A percentile compares a stretch with the other conserved stretches of the same genome.
Evolutionary conservation across 441 rosid species (phyloP).

Genomic region (Erodium texanum): DNA sequence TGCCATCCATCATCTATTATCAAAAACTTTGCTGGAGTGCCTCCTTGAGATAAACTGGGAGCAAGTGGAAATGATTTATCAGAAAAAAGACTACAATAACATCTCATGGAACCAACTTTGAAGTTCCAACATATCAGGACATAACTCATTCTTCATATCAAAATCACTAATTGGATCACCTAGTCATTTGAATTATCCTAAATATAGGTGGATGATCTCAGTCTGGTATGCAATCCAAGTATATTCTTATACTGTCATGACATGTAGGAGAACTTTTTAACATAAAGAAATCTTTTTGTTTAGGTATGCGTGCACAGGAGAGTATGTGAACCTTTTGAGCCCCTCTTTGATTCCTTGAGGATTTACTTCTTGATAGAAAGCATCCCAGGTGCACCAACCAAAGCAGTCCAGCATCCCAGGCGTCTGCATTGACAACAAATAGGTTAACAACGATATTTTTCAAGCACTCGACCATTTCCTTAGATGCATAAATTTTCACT

Average conservation of each 20-base stretch:
- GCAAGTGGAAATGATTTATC: constrained; percentile 8
- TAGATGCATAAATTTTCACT: constrained; percentile 5
- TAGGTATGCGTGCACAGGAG: background rate
- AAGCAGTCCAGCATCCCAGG: constrained; percentile 39
- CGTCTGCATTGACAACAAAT: constrained; percentile 25
- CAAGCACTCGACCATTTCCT: background rate
- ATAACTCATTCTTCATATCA: too few relatives aligned
- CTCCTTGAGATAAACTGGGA: constrained; percentile 44
- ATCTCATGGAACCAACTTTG: background rate
- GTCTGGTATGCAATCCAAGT: too few relatives aligned
- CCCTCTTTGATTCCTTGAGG: constrained; percentile 39
- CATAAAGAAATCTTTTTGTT: too few relatives aligned
- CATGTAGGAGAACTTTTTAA: too few relatives aligned
- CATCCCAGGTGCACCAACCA: constrained; percentile 50
- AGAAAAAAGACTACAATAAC: background rate
- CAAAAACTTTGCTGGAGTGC: constrained; percentile 43
- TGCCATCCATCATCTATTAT: constrained; percentile 48
- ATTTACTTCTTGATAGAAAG: constrained; percentile 34
- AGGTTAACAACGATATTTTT: background rate
- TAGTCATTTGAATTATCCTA: too few relatives aligned
- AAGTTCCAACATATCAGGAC: too few relatives aligned
- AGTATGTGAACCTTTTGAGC: constrained; percentile 23
- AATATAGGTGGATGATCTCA: too few relatives aligned
- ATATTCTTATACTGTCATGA: too few relatives aligned
- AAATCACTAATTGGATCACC: too few relatives aligned